Conservation (phyloP, 129 eudicot species). For the Arctium lappa region DNA sequence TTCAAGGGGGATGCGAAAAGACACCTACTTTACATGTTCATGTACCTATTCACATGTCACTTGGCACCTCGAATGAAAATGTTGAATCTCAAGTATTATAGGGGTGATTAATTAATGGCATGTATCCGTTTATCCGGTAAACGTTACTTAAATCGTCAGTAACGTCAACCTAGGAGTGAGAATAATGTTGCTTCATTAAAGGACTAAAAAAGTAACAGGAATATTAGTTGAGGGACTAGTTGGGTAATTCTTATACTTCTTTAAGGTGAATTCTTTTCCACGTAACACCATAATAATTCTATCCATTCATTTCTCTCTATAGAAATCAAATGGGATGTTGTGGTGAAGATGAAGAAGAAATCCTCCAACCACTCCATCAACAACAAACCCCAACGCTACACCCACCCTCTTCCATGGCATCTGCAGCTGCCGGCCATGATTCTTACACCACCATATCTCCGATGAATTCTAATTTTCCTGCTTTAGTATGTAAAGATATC, state of each 20-base stretch:
- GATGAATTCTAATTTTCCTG: conserved; percentile 70
- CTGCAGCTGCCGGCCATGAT: neutral
- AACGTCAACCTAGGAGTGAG: neutral
- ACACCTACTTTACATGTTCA: no score
- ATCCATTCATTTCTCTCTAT: neutral
- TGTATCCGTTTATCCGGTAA: neutral
- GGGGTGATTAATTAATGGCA: no score
- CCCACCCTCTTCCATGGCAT: conserved; percentile 20
- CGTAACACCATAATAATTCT: neutral
- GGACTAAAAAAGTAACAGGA: neutral
- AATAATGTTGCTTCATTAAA: neutral
- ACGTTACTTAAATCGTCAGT: neutral
- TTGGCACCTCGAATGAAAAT: no score
- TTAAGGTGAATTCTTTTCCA: conserved; percentile 10
- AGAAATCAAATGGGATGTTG: conserved; percentile 42
- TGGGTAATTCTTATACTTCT: neutral
- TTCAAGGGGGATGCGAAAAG: no score
- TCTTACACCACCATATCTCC: conserved; percentile 46
- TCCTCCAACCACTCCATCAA: conserved; percentile 39
- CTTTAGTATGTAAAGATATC: conserved; percentile 56
- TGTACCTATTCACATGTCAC: no score
- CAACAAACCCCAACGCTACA: conserved; percentile 23
- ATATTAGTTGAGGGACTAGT: neutral
- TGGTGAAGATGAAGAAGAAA: conserved; percentile 49
- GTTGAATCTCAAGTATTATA: no score